Base-by-base conservation (phyloP, 2,329 filamentous ascomycete genomes). In the Escovopsis sp. region DNA sequence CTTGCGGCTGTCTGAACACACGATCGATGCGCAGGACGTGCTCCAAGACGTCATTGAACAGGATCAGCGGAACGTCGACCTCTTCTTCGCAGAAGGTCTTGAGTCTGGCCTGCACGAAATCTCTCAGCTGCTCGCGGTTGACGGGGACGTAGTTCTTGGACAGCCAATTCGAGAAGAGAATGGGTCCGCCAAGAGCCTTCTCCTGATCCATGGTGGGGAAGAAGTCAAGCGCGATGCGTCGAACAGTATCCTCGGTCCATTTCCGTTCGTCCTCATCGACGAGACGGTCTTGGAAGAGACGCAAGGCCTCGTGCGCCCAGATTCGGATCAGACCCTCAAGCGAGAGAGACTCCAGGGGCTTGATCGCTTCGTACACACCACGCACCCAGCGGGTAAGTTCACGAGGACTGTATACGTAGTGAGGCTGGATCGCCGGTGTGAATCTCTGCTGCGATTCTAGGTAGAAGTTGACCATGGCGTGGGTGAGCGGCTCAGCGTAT, bases 81-180 rank as follows among this genome's bases (percentile, higher is more conserved):
- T 98, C 93, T 69, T 99, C 91, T 57, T 99, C 93, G 57, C 91
- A 99, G 72, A 99, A 99, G 0, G 91, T 98, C 68, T 84, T 89
- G 45, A 99, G 75, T 56, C 91, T 81, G 40, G 91, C 91, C 65
- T 95, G 96, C 59, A 98, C 91, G 52, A 96, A 98, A 51, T 96
- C 91, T 51, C 93, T 81, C 32, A 99, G 71, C 54, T 93, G 83
- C 57, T 98, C 91, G 50, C 91, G 84, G 54, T 94, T 87, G 33
- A 99, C 91, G 7, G 91, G 91, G 10, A 96, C 79, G 56, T 99
- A 99, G 60, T 99, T 84, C 76, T 94, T 96, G 11, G 89, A 96
- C 6, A 98, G 73, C 91, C 91, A 99, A 65, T 98, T 99, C 7
- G 93, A 98, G 71, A 94, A 99, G 43, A 99, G 68, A 42, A 99